Evolutionary conservation across 768 basidiomycete species (phyloP).

Genomic region (Suillus discolor): DNA sequence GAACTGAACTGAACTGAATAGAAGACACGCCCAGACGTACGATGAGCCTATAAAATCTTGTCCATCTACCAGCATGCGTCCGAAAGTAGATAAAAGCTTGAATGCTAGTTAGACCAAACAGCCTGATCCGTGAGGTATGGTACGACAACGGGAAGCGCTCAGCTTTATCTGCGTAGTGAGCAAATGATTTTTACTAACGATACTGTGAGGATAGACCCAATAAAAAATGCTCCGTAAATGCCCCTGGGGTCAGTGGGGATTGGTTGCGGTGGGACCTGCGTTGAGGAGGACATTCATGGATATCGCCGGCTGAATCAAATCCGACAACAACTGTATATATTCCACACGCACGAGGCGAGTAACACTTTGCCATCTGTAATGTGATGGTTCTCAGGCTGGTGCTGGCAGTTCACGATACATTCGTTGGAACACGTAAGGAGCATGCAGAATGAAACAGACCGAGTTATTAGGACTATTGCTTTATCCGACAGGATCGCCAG

Average conservation of each 20-base stretch:
- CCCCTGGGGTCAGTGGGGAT: fast-evolving
- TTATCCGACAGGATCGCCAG: not conserved
- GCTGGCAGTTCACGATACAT: not conserved
- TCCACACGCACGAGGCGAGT: not conserved
- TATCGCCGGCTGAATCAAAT: not conserved
- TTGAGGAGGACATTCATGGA: not conserved
- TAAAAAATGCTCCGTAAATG: not conserved
- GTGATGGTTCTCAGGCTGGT: not conserved
- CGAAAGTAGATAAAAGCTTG: conserved; percentile 8
- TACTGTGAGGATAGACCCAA: not conserved
- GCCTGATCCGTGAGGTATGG: conserved; percentile 1
- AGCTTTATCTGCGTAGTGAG: not conserved
- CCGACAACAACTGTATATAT: not conserved
- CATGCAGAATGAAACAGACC: not conserved
- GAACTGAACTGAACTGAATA: not conserved
- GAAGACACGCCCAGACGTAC: not conserved
- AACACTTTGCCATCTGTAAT: not conserved
- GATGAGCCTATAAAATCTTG: not conserved
- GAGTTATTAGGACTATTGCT: not conserved
- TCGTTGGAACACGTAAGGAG: not conserved
- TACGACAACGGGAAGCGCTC: not conserved
- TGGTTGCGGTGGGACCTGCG: too few relatives aligned
- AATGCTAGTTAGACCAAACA: conserved; percentile 9
- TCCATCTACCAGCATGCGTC: not conserved
- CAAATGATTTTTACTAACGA: not conserved